A percentile compares a stretch with the other conserved stretches of the same genome.
These are phyloP conservation scores for Carex sylvatica DNA, from an alignment of 202 grass and related monocot species.

Conservation along the genomic window DNA sequence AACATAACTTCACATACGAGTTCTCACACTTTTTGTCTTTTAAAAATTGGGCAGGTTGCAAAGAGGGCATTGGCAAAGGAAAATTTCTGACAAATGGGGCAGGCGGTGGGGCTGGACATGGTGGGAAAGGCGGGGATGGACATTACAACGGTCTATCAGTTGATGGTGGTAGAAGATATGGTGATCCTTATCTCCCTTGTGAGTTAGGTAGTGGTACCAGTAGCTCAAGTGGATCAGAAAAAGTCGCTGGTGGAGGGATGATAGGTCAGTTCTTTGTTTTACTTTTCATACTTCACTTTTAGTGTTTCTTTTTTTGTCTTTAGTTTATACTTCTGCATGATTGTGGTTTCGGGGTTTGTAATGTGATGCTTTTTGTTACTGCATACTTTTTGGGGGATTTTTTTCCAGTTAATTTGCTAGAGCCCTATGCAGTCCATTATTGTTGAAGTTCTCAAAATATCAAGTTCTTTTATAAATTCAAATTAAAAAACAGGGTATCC, in stretches of 20 bases:
- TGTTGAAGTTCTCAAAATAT: neutral
- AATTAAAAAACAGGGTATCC: neutral
- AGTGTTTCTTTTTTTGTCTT: neutral
- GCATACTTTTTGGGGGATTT: neutral
- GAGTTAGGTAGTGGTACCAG: constrained; percentile 93
- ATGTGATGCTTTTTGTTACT: neutral
- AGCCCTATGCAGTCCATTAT: neutral
- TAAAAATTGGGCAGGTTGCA: constrained; percentile 56
- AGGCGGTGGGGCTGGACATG: constrained; percentile 90
- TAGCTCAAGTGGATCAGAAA: constrained; percentile 66
- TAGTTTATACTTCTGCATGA: neutral
- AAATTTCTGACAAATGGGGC: constrained; percentile 76
- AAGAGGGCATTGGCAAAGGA: constrained; percentile 89
- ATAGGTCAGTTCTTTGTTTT: constrained; percentile 58
- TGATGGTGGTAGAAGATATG: constrained; percentile 69
- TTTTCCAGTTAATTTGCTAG: neutral
- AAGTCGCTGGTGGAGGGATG: constrained; percentile 82
- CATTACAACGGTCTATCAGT: constrained; percentile 77
- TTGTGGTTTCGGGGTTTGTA: neutral
- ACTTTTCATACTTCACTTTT: neutral
- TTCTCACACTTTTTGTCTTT: neutral
- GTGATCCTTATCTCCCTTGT: constrained; percentile 88
- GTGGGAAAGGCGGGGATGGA: constrained; percentile 69
- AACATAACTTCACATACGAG: neutral
- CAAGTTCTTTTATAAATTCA: neutral